Evolutionary conservation across 2,329 filamentous ascomycete genomes (phyloP), one percentile per base, ranked within the genome.

Genomic region (Fusarium aywerte): DNA sequence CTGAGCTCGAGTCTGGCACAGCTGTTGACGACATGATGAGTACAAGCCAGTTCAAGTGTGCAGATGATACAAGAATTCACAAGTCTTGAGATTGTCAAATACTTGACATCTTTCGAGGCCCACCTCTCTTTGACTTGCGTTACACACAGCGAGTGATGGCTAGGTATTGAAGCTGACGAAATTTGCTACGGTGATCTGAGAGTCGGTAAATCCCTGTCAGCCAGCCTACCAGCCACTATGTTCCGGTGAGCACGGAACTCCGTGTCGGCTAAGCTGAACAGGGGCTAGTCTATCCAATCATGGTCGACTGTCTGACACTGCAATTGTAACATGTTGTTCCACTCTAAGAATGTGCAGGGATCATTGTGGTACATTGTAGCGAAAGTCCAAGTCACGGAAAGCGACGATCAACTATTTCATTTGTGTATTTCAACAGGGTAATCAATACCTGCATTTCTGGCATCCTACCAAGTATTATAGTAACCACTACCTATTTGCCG

Each of bases 21-120:
- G 25, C 54, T 12, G 54, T 59, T 15, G 57, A 59, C 0, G 57
- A 59, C 57, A 60, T 60, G 4, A 21, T 8, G n/a, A 36, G 15
- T 15, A 7, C 7, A 4, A 4, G 21, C 18, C 4, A 18, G n/a
- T 23, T 3, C 4, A 32, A 21, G 21, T 16, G 29, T 11, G 18
- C 25, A 27, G 21, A 36, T 18, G 15, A 6, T 8, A 25, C 21
- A 18, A 16, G 10, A 33, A 12, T 13, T 21, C 9, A 5, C 15
- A 21, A 15, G 7, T 13, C 4, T 21, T 18, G 5, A 23, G 4
- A 16, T 4, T 51, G 15, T 31, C 40, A 38, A 36, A 27, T 53
- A 54, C n/a, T n/a, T 20, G 31, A 29, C 7, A 6, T 9, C 9
- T 20, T 6, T 18, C 8, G 3, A 10, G 15, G n/a, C 33, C 15